Evolutionary conservation across 306 rosid genomes (phyloP).

Genomic region (Clitoria ternatea): DNA sequence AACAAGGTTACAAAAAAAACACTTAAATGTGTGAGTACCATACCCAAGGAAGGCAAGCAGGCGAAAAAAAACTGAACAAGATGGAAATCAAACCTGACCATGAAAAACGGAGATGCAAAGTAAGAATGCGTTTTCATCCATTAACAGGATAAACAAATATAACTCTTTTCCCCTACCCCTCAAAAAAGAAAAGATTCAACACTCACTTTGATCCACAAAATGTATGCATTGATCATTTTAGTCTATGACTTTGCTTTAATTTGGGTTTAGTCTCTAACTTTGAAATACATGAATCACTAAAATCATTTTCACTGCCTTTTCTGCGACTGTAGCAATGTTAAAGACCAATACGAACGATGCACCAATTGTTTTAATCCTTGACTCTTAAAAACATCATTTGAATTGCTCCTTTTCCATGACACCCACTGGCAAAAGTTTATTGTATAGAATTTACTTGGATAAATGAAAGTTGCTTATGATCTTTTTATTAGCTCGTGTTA

Average conservation of each 20-base stretch:
- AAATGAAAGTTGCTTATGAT: background rate
- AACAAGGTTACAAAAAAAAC: background rate
- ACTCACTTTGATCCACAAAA: background rate
- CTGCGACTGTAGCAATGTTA: background rate
- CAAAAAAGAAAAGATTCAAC: background rate
- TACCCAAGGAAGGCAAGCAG: slow-evolving; percentile 91
- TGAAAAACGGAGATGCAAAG: slow-evolving; percentile 22
- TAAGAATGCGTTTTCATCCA: slow-evolving; percentile 11
- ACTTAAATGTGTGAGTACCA: slow-evolving; percentile 13
- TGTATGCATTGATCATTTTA: background rate
- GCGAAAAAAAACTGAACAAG: slow-evolving; percentile 78
- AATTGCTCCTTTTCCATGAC: background rate
- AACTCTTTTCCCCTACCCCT: background rate
- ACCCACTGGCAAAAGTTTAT: background rate
- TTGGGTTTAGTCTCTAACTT: background rate
- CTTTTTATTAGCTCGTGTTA: background rate
- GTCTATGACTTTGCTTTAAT: background rate
- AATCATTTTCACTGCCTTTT: background rate
- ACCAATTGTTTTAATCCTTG: background rate
- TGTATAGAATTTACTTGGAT: background rate
- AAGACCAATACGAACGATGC: background rate
- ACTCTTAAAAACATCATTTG: background rate
- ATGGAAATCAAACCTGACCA: slow-evolving; percentile 84
- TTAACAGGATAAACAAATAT: background rate
- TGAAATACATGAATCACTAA: background rate